These are phyloP conservation scores for Starmera pachycereana DNA, from an alignment of 805 yeast species.

Conservation along the genomic window DNA sequence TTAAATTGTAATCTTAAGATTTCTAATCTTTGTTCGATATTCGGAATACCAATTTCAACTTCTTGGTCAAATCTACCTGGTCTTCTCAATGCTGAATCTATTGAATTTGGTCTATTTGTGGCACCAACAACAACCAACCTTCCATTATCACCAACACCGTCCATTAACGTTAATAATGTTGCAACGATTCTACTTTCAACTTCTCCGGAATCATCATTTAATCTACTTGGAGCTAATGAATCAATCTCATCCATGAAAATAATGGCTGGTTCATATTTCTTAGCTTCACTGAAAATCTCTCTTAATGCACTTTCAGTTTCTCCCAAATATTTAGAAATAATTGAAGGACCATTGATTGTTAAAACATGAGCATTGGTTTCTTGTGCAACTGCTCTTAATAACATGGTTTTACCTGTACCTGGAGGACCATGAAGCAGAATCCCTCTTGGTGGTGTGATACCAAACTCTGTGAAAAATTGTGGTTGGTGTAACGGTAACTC, in stretches of 20 bases:
- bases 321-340: slow-evolving; percentile 87
- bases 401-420: slow-evolving; percentile 93
- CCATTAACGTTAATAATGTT: slow-evolving; percentile 74
- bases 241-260: slow-evolving; percentile 91
- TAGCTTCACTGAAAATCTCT: slow-evolving; percentile 76
- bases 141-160: slow-evolving; percentile 58
- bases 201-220: slow-evolving; percentile 80
- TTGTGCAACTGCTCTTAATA: slow-evolving; percentile 71
- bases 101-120: slow-evolving; percentile 58
- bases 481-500: slow-evolving; percentile 79
- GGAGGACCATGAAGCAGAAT: slow-evolving; percentile 93
- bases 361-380: slow-evolving; percentile 76
- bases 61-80: slow-evolving; percentile 90
- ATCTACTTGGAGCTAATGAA: slow-evolving; percentile 78
- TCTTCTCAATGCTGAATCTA: slow-evolving; percentile 66
- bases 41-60: slow-evolving; percentile 88
- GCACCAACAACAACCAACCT: slow-evolving; percentile 64
- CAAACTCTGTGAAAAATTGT: slow-evolving; percentile 65
- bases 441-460: slow-evolving; percentile 90
- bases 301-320: slow-evolving; percentile 87
- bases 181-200: slow-evolving; percentile 88
- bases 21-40: slow-evolving; percentile 64
- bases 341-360: slow-evolving; percentile 81
- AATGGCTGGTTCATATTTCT: slow-evolving; percentile 75
- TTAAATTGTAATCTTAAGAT: slow-evolving; percentile 56